phyloP scores from a whole-genome alignment of 1,284 basidiomycete genomes.

The Tilletia indica region DNA sequence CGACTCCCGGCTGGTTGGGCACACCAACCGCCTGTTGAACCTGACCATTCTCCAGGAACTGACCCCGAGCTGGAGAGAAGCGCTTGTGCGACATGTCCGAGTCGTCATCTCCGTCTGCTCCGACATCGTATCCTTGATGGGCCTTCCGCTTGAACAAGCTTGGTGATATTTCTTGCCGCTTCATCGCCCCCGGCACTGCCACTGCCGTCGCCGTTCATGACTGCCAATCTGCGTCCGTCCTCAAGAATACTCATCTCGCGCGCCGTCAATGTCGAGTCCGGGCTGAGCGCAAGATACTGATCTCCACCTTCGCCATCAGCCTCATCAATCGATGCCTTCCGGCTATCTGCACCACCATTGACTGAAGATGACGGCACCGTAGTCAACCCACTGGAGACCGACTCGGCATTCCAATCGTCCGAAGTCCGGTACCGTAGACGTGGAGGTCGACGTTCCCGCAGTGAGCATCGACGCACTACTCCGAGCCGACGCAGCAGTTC shows the following conservation, averaged over 20 bases:
- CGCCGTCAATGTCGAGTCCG: constrained; percentile 7
- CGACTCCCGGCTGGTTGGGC: background rate
- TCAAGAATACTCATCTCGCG: background rate
- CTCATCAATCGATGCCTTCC: background rate
- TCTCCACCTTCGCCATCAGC: background rate
- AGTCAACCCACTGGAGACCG: background rate
- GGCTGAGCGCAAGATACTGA: constrained; percentile 13
- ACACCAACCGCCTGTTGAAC: background rate
- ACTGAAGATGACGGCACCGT: too few relatives aligned
- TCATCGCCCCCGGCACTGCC: background rate
- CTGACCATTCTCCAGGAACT: background rate
- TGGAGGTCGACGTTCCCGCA: background rate
- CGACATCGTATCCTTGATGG: constrained; percentile 13
- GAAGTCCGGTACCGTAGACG: constrained; percentile 6
- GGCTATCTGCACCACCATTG: background rate
- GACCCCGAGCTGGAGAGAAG: constrained; percentile 9
- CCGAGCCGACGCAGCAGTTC: constrained; percentile 5
- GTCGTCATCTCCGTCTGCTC: constrained; percentile 11
- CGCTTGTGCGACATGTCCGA: constrained; percentile 16
- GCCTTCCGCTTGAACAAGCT: constrained; percentile 6
- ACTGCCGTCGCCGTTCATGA: background rate
- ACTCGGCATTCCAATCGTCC: constrained; percentile 6
- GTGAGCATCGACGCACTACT: background rate
- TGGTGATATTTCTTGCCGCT: background rate
- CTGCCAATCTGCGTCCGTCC: background rate